phyloP scores from a whole-genome alignment of 2,329 filamentous ascomycete species.

The Calonectria fujianensis region DNA sequence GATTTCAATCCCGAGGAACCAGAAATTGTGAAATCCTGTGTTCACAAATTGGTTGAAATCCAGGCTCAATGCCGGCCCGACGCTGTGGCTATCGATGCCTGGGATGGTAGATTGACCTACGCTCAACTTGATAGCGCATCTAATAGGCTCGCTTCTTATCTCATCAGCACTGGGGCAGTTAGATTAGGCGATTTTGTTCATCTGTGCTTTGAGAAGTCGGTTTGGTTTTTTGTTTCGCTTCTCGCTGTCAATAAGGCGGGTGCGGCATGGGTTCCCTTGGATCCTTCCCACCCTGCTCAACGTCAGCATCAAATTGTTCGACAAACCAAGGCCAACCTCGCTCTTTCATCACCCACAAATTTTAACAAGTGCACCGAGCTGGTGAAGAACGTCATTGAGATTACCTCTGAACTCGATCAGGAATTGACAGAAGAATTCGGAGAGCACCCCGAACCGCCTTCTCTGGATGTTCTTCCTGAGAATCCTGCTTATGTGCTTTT shows the following conservation, averaged over 20 bases:
- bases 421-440: slow-evolving; percentile 3
- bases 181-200: slow-evolving; percentile 7
- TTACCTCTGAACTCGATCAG: slow-evolving; percentile 2
- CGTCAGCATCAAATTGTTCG: slow-evolving; percentile 12
- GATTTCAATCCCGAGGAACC: slow-evolving; percentile 11
- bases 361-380: background rate
- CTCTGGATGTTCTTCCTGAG: background rate
- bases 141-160: slow-evolving; percentile 1
- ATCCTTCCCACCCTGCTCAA: slow-evolving; percentile 13
- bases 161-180: slow-evolving; percentile 3
- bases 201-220: slow-evolving; percentile 10
- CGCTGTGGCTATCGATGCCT: background rate
- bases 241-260: slow-evolving; percentile 13
- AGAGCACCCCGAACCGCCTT: background rate
- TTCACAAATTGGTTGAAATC: slow-evolving; percentile 12
- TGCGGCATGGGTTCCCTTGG: background rate
- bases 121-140: background rate
- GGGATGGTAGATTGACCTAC: slow-evolving; percentile 11
- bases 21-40: slow-evolving; percentile 1
- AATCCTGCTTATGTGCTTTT: background rate
- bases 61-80: background rate
- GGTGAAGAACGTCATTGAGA: background rate
- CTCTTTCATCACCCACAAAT: slow-evolving; percentile 14
- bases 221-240: slow-evolving; percentile 24
- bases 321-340: background rate